Conservation (phyloP, 768 basidiomycete genomes). For the Cyathus striatus region DNA sequence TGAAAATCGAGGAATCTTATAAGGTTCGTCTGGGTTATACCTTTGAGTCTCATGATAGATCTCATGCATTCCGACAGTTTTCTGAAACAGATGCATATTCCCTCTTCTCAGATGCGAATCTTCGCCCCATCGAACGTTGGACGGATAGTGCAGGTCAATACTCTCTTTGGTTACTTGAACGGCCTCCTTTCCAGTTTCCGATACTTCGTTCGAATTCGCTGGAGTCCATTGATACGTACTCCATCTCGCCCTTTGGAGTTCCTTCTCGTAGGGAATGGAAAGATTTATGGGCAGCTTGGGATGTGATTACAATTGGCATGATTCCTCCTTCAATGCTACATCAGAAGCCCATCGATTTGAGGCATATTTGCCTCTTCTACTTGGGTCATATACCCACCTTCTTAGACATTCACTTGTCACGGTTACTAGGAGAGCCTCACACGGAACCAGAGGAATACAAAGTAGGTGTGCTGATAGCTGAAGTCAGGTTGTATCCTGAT, state of each 20-base stretch:
- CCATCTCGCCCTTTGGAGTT: slow-evolving; percentile 51
- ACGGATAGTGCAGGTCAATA: slow-evolving; percentile 66
- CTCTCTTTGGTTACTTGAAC: slow-evolving; percentile 88
- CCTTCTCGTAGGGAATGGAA: slow-evolving; percentile 80
- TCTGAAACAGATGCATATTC: slow-evolving; percentile 64
- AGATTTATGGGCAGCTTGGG: slow-evolving; percentile 85
- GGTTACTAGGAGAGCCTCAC: slow-evolving; percentile 67
- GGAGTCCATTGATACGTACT: slow-evolving; percentile 15
- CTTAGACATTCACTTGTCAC: slow-evolving; percentile 84
- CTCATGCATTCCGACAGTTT: slow-evolving; percentile 67
- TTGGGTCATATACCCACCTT: slow-evolving; percentile 92
- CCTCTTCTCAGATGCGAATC: slow-evolving; percentile 68
- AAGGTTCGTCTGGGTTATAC: slow-evolving; percentile 51
- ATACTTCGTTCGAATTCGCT: slow-evolving; percentile 38
- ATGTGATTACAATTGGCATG: slow-evolving; percentile 78
- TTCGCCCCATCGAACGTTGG: slow-evolving; percentile 89
- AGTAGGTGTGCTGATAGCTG: slow-evolving; percentile 19
- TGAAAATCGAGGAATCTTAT: slow-evolving; percentile 83
- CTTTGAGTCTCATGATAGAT: too few species aligned
- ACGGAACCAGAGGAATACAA: slow-evolving; percentile 86
- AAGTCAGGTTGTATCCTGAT: too few species aligned
- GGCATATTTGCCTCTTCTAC: slow-evolving; percentile 98
- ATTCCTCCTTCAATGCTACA: slow-evolving; percentile 82
- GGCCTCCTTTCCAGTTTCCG: slow-evolving; percentile 77
- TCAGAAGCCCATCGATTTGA: slow-evolving; percentile 87